Percentiles rank a stretch among this genome's conserved stretches.
Evolutionary conservation across 805 yeast species (phyloP).

Genomic region (Metschnikowia proteae): DNA sequence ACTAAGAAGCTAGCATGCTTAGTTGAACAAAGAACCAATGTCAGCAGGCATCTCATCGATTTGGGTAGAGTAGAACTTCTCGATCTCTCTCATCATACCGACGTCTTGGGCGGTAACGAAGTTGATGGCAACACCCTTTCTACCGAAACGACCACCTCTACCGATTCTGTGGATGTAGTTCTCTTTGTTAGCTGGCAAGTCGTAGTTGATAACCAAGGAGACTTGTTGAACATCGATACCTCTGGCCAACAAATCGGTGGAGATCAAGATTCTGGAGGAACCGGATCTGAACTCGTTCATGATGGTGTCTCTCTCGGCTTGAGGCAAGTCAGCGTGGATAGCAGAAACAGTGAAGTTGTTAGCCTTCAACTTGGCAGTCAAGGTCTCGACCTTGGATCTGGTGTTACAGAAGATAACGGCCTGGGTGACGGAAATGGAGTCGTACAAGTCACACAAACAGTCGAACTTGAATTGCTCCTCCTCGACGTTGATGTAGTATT

Average conservation of each 20-base stretch:
- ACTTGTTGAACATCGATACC: slow-evolving; percentile 97
- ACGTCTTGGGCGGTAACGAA: slow-evolving; percentile 81
- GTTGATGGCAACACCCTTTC: slow-evolving; percentile 97
- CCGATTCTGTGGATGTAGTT: slow-evolving; percentile 97
- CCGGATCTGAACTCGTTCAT: slow-evolving; percentile 97
- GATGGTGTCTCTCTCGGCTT: slow-evolving; percentile 86
- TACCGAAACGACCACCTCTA: slow-evolving; percentile 97
- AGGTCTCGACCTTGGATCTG: slow-evolving; percentile 87
- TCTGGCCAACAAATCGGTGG: slow-evolving; percentile 76
- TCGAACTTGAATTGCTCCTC: slow-evolving; percentile 93
- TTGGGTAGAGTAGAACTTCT: slow-evolving; percentile 83
- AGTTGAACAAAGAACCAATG: slow-evolving; percentile 48
- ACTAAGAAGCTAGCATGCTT: slow-evolving; percentile 11
- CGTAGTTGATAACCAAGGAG: slow-evolving; percentile 90
- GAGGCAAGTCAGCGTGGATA: slow-evolving; percentile 96
- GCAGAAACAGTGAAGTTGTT: slow-evolving; percentile 88
- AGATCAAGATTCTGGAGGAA: slow-evolving; percentile 83
- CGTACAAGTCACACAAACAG: slow-evolving; percentile 91
- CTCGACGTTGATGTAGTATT: slow-evolving; percentile 85
- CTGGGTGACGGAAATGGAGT: slow-evolving; percentile 92
- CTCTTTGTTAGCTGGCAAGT: slow-evolving; percentile 84
- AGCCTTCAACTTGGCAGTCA: slow-evolving; percentile 67
- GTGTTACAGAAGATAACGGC: slow-evolving; percentile 98
- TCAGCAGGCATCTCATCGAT: slow-evolving; percentile 91
- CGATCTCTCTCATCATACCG: slow-evolving; percentile 75